These are phyloP conservation scores for Candida fluviatilis DNA, from an alignment of 805 yeast species.

Conservation along the genomic window DNA sequence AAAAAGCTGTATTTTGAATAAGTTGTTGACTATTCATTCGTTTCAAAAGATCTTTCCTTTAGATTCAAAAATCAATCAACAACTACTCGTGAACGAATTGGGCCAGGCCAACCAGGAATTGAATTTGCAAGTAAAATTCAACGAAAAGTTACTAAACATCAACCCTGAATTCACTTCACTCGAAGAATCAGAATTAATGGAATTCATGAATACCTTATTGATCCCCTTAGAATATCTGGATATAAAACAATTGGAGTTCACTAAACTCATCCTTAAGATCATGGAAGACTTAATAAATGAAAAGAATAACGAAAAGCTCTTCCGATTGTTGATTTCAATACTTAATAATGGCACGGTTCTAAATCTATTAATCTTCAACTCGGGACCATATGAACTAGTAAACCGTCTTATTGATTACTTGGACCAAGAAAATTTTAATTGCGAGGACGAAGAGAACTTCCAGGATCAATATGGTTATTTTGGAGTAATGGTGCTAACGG, in stretches of 20 bases:
- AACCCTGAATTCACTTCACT: slow-evolving; percentile 38
- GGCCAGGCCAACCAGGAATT: slow-evolving; percentile 18
- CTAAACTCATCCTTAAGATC: slow-evolving; percentile 13
- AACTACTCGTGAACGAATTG: slow-evolving; percentile 22
- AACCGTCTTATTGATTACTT: slow-evolving; percentile 47
- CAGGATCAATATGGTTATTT: slow-evolving; percentile 69
- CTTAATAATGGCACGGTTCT: slow-evolving; percentile 40
- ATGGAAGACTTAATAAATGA: slow-evolving; percentile 21
- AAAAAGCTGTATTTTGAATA: slow-evolving; percentile 27
- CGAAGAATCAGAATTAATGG: slow-evolving; percentile 35
- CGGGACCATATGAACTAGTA: slow-evolving; percentile 40
- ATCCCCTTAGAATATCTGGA: slow-evolving; percentile 18
- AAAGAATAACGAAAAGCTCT: slow-evolving; percentile 29
- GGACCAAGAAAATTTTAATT: slow-evolving; percentile 37
- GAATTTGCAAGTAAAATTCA: slow-evolving; percentile 21
- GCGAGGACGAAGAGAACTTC: slow-evolving; percentile 52
- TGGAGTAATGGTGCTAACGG: slow-evolving; percentile 51
- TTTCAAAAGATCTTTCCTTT: slow-evolving; percentile 24
- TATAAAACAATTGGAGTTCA: slow-evolving; percentile 22
- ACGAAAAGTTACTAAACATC: slow-evolving; percentile 27
- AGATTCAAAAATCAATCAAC: slow-evolving; percentile 22
- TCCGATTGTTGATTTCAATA: slow-evolving; percentile 49
- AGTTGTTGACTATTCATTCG: slow-evolving; percentile 20
- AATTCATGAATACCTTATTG: slow-evolving; percentile 20
- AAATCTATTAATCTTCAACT: slow-evolving; percentile 37